These are phyloP conservation scores for Gossypium gossypioides DNA, from an alignment of 441 rosid genomes.

Conservation along the genomic window DNA sequence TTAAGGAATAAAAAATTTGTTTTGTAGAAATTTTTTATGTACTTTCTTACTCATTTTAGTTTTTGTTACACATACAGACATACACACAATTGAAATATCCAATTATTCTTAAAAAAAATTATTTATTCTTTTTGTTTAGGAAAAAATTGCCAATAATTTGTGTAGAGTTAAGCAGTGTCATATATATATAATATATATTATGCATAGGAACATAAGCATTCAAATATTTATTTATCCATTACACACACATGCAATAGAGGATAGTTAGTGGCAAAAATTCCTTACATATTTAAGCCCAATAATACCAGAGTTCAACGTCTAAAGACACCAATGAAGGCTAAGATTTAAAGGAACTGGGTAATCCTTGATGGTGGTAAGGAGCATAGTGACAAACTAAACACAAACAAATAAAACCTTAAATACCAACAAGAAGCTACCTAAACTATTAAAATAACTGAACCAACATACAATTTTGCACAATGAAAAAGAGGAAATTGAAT, in stretches of 20 bases:
- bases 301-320: neutral
- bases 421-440: constrained; percentile 9
- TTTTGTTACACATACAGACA: neutral
- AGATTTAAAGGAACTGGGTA: neutral
- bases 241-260: neutral
- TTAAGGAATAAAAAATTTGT: neutral
- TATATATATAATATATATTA: neutral
- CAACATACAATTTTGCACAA: constrained; percentile 6
- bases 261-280: neutral
- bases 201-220: neutral
- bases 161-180: neutral
- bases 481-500: constrained; percentile 12
- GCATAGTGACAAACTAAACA: neutral
- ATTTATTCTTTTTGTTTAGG: neutral
- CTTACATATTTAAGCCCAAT: neutral
- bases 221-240: neutral
- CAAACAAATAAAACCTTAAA: neutral
- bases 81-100: neutral
- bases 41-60: neutral
- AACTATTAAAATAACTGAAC: neutral
- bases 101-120: neutral
- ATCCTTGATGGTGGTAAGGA: neutral
- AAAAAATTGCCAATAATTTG: neutral
- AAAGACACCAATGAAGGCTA: neutral
- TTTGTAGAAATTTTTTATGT: neutral